Base-by-base conservation (phyloP, 2,329 filamentous ascomycete genomes). In the Rutstroemia sp. region DNA sequence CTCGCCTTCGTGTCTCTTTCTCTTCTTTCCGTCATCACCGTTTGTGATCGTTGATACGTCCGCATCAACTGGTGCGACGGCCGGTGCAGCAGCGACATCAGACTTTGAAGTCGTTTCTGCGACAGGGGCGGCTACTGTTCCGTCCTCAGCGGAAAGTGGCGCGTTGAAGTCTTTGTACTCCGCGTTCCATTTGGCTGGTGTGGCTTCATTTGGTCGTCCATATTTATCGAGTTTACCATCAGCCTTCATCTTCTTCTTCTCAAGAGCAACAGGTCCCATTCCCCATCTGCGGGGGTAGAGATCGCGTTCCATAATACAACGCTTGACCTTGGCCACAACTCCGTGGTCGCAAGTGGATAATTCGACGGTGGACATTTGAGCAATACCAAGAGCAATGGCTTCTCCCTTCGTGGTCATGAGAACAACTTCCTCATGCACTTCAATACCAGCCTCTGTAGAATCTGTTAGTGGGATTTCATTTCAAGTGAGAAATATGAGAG, bases 231-330 rank as follows among this genome's bases (percentile, higher is more conserved):
- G 87, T 77, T 96, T 96, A 73, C 94, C 94, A 65, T 90, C 88
- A 53, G 92, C 89, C 84, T 97, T 97, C 79, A 99, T 85, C 84
- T 97, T 96, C 88, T 99, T 99, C 86, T 99, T 99, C 81, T 97
- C 91, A 49, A 87, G 76, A 50, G 94, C 94, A 59, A 92, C 86
- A 53, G 94, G 92, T 60, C 94, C 94, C 70, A 97, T 83, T 64
- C 94, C 94, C 94, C 94, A 99, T 79, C 92, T 81, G 72, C 91
- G 83, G 62, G 94, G 94, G 81, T 99, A 99, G 58, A 97, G 81
- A 72, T 97, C 94, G 68, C 94, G 89, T 81, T 99, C 94, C 94
- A 99, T 99, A 74, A 99, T 99, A 75, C 92, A 96, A 68, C 94
- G 87, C 86, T 99, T 99, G 72, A 99, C 90, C 81, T 96, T 97